Percentiles rank a stretch among this genome's conserved stretches.
phyloP scores from a whole-genome alignment of 208 protist genomes.

The Endotrypanum monterogeii region DNA sequence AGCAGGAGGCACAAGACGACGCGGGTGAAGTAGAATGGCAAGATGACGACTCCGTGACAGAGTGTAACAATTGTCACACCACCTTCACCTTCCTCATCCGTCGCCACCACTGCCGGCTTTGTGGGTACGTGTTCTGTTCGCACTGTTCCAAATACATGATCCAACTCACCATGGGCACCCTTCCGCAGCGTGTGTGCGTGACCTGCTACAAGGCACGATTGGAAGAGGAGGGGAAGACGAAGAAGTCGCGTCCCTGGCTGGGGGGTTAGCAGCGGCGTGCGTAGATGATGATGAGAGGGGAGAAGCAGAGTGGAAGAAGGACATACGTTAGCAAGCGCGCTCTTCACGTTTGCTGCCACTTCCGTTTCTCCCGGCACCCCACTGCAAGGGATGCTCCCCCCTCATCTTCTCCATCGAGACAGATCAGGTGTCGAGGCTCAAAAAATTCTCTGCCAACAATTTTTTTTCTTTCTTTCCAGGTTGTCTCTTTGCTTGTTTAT shows the following conservation, averaged over 20 bases:
- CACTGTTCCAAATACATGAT: slow-evolving; percentile 64
- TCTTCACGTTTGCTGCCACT: no score
- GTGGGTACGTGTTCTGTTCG: slow-evolving; percentile 86
- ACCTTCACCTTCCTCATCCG: slow-evolving; percentile 71
- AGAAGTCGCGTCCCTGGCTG: slow-evolving; percentile 18
- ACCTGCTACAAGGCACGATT: slow-evolving; percentile 51
- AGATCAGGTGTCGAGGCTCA: no score
- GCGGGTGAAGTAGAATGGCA: slow-evolving; percentile 81
- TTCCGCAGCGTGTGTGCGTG: slow-evolving; percentile 62
- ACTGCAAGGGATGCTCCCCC: no score
- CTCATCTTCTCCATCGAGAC: no score
- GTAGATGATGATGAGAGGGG: neutral
- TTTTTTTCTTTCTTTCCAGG: no score
- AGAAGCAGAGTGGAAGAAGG: no score
- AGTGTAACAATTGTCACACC: slow-evolving; percentile 75
- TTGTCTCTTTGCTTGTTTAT: no score
- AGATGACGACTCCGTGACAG: slow-evolving; percentile 64
- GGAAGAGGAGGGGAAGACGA: slow-evolving; percentile 32
- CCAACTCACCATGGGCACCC: slow-evolving; percentile 40
- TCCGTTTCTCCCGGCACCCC: no score
- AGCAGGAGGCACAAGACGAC: slow-evolving; percentile 49
- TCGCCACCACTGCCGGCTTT: slow-evolving; percentile 82
- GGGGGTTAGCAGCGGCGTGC: slow-evolving; percentile 1
- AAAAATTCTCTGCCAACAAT: no score
- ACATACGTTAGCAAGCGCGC: no score